Evolutionary conservation across 2,329 filamentous ascomycete species (phyloP), one percentile per base, ranked within the genome.

Genomic region (Hawksworthiomyces lignivorus): DNA sequence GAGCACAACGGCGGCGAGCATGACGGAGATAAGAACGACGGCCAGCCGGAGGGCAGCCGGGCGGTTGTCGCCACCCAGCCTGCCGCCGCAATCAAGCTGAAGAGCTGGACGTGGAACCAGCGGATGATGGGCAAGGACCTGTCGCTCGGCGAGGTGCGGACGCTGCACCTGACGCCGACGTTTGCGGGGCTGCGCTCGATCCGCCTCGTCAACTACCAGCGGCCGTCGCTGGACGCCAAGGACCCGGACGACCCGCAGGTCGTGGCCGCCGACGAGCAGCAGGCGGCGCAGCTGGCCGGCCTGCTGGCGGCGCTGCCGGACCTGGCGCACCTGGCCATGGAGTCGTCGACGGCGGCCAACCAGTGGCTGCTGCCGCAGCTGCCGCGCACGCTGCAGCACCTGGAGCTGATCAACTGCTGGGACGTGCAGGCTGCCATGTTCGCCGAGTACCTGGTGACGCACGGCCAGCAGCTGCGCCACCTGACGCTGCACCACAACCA

Each of bases 341-440:
- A 89, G 54, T 82, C 82, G 7, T 94, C 82, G 32, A 82, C 80
- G 3, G 69, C 85, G 26, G 72, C 87, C 44, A 84, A 84, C 54
- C 73, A 78, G 7, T 67, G 69, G 8, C 68, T 94, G 15, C 65
- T 95, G n/a, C 69, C 75, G 2, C 66, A 76, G 4, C 63, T 96
- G 7, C 87, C 89, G 1, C 69, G 64, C 10, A 72, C 67, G 4
- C 68, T 97, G 17, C 64, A 72, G 34, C 75, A 76, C 34, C 68
- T 97, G 4, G 82, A 82, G 49, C 67, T 96, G 14, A 77, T 80
- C 50, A 90, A 92, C 52, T 96, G 88, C 55, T 81, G 82, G 62
- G 77, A 84, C 47, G 62, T 95, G 9, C 78, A 71, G 5, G 82
- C 86, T 1, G 70, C 79, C 4, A 72, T 80, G 45, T 63, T 96